A percentile compares a stretch with the other conserved stretches of the same genome.
These are phyloP conservation scores for Cladosporium colombiae DNA, from an alignment of 2,329 filamentous ascomycete genomes.

Conservation along the genomic window DNA sequence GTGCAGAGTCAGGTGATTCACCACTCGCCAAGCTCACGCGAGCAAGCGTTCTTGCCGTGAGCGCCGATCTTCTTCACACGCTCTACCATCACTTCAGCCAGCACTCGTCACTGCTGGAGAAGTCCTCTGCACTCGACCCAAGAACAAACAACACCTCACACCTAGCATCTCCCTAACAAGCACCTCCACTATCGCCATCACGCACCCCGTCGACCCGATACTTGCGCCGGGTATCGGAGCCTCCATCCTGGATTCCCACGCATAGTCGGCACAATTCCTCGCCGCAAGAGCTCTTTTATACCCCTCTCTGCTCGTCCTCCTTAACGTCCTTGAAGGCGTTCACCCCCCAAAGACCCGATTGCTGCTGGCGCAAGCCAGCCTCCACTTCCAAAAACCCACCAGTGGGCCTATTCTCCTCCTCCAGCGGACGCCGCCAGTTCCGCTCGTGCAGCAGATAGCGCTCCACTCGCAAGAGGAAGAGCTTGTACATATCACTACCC, in stretches of 20 bases:
- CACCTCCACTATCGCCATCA: background rate
- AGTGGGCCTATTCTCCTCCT: slow-evolving; percentile 88
- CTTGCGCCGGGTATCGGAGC: slow-evolving; percentile 80
- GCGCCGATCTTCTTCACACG: background rate
- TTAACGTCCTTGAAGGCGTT: slow-evolving; percentile 78
- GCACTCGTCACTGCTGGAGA: background rate
- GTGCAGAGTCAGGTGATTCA: background rate
- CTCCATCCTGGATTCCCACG: slow-evolving; percentile 51
- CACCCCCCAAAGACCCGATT: slow-evolving; percentile 48
- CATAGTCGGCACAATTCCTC: slow-evolving; percentile 80
- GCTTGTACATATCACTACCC: slow-evolving; percentile 12
- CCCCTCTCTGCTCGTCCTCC: slow-evolving; percentile 83
- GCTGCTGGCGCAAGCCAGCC: slow-evolving; percentile 88
- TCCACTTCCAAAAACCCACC: slow-evolving; percentile 53
- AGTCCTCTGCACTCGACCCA: background rate
- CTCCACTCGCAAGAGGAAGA: slow-evolving; percentile 60
- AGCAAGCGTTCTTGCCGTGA: background rate
- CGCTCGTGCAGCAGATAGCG: slow-evolving; percentile 98
- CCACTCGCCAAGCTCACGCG: background rate
- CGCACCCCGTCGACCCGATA: slow-evolving; percentile 68
- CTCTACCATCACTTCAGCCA: background rate
- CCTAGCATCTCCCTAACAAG: background rate
- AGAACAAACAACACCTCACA: background rate
- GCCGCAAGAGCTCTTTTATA: slow-evolving; percentile 77
- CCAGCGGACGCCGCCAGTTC: slow-evolving; percentile 68